Percentiles rank a stretch among this genome's conserved stretches.
These are phyloP conservation scores for Zelopaecilomyces penicillatus DNA, from an alignment of 2,329 filamentous ascomycete genomes.

Conservation along the genomic window DNA sequence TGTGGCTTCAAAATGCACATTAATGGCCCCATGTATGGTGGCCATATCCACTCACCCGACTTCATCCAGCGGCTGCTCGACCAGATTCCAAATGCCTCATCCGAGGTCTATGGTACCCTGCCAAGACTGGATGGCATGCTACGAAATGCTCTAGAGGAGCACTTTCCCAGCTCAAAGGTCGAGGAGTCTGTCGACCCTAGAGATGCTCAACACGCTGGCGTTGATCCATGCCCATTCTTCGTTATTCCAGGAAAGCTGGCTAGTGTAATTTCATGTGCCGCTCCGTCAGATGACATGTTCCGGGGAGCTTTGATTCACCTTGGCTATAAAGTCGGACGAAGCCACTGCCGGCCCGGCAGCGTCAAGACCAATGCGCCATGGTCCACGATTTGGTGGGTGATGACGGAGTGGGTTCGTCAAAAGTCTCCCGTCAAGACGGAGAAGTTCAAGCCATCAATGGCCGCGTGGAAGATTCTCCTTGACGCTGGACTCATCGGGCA, in stretches of 20 bases:
- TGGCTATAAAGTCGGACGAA: slow-evolving; percentile 76
- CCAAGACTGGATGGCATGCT: slow-evolving; percentile 86
- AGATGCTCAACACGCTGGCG: slow-evolving; percentile 46
- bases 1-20: slow-evolving; percentile 83
- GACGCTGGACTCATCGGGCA: slow-evolving; percentile 29
- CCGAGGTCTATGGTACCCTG: slow-evolving; percentile 68
- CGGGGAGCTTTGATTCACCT: slow-evolving; percentile 72
- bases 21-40: slow-evolving; percentile 90
- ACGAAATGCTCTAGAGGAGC: slow-evolving; percentile 75
- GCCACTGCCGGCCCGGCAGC: slow-evolving; percentile 81
- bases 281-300: slow-evolving; percentile 70
- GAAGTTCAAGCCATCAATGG: slow-evolving; percentile 58
- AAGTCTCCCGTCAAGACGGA: slow-evolving; percentile 68
- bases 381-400: slow-evolving; percentile 82
- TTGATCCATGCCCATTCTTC: slow-evolving; percentile 79
- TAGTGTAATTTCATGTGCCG: slow-evolving; percentile 68
- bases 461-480: slow-evolving; percentile 62
- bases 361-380: slow-evolving; percentile 93
- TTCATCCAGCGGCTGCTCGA: slow-evolving; percentile 76
- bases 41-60: slow-evolving; percentile 72
- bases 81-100: slow-evolving; percentile 58
- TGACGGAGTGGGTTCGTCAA: slow-evolving; percentile 84
- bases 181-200: slow-evolving; percentile 27
- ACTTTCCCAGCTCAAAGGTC: slow-evolving; percentile 30
- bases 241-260: slow-evolving; percentile 68